phyloP scores from a whole-genome alignment of 148 eudicot species.

The Amaranthus cruentus region DNA sequence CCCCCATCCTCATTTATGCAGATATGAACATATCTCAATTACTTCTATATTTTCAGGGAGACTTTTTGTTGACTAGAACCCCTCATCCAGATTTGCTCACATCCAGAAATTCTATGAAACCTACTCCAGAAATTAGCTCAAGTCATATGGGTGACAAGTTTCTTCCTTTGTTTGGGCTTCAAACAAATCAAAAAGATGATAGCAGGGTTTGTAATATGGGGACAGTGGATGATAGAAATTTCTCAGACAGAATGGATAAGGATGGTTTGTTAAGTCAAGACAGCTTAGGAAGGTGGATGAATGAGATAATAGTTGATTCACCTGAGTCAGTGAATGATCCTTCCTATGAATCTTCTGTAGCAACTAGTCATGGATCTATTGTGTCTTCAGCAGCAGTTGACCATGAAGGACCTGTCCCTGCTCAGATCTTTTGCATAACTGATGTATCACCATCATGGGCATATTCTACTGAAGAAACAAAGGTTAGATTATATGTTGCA shows the following conservation, averaged over 20 bases:
- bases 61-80: slow-evolving; percentile 25
- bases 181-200: slow-evolving; percentile 24
- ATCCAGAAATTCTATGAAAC: slow-evolving; percentile 25
- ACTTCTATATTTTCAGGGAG: slow-evolving; percentile 34
- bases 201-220: slow-evolving; percentile 23
- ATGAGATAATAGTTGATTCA: slow-evolving; percentile 50
- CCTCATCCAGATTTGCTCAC: slow-evolving; percentile 29
- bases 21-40: background rate
- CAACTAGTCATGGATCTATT: slow-evolving; percentile 36
- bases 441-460: slow-evolving; percentile 84
- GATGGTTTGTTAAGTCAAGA: slow-evolving; percentile 51
- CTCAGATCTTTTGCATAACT: slow-evolving; percentile 61
- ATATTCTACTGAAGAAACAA: slow-evolving; percentile 65
- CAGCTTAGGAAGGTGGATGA: slow-evolving; percentile 74
- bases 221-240: slow-evolving; percentile 23
- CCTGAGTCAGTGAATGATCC: slow-evolving; percentile 51
- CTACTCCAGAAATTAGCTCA: slow-evolving; percentile 23
- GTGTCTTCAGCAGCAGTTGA: slow-evolving; percentile 28
- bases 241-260: slow-evolving; percentile 22
- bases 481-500: slow-evolving; percentile 41
- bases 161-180: slow-evolving; percentile 30
- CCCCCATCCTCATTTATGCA: background rate
- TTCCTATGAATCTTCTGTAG: slow-evolving; percentile 32
- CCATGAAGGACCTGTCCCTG: slow-evolving; percentile 29
- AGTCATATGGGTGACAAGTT: slow-evolving; percentile 20